Evolutionary conservation across 805 yeast genomes (phyloP).

Genomic region (Candida incommunis): DNA sequence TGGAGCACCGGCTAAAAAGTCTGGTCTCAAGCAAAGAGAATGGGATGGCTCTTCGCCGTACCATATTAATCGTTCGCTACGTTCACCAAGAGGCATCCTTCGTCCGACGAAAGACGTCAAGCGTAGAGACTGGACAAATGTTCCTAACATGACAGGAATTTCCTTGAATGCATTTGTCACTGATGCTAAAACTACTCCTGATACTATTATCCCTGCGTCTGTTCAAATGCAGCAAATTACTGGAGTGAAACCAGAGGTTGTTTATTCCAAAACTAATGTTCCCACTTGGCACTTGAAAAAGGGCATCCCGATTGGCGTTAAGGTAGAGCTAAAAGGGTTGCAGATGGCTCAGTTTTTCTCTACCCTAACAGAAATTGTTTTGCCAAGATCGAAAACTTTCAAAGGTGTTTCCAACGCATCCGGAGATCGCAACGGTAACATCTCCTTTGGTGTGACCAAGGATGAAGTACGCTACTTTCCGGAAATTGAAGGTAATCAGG

Average conservation of each 20-base stretch:
- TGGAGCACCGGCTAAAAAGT: slow-evolving; percentile 31
- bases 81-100: slow-evolving; percentile 62
- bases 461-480: slow-evolving; percentile 78
- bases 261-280: slow-evolving; percentile 65
- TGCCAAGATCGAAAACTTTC: slow-evolving; percentile 86
- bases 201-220: slow-evolving; percentile 61
- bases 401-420: slow-evolving; percentile 58
- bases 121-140: slow-evolving; percentile 50
- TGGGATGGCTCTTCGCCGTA: slow-evolving; percentile 88
- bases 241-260: slow-evolving; percentile 65
- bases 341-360: slow-evolving; percentile 75
- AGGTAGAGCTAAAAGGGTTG: slow-evolving; percentile 59
- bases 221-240: slow-evolving; percentile 86
- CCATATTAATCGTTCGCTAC: slow-evolving; percentile 67
- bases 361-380: slow-evolving; percentile 80
- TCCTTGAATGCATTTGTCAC: slow-evolving; percentile 64
- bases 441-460: slow-evolving; percentile 69
- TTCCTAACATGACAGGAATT: slow-evolving; percentile 60
- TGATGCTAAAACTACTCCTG: slow-evolving; percentile 43
- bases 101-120: slow-evolving; percentile 62
- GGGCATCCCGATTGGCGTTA: slow-evolving; percentile 87
- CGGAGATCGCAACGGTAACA: slow-evolving; percentile 78
- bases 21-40: slow-evolving; percentile 60
- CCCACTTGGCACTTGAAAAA: slow-evolving; percentile 77
- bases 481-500: slow-evolving; percentile 82